Evolutionary conservation across 2,329 filamentous ascomycete species (phyloP), one percentile per base, ranked within the genome.

Genomic region (Ascochyta pisi): DNA sequence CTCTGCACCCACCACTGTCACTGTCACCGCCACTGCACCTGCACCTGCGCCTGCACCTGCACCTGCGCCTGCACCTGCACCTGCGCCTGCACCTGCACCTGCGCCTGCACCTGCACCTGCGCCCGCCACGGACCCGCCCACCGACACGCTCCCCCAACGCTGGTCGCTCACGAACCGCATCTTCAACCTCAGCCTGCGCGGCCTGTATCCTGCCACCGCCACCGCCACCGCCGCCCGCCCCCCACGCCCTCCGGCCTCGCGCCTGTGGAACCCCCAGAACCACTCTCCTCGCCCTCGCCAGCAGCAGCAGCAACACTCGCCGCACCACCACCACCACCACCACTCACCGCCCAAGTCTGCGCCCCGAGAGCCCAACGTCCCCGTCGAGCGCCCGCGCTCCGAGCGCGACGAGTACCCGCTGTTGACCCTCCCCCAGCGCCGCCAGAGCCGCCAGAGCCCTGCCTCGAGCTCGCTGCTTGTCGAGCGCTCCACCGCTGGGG

Each of bases 211-310:
- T 29, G 41, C 46, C 13, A 33, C 12, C 22, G 43, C 52, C 44
- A 50, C 58, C 37, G 50, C 59, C 48, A 57, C 27, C 27, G 27
- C 27, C 7, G 7, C 27, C 27, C 8, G 54, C 29, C 64, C 65
- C 27, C 72, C 70, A 19, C 73, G 73, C 47, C 64, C 74, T 29
- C 77, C 80, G 50, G 77, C 81, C 31, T 81, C 83, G 50, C 79
- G 83, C 54, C 80, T 87, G 58, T 85, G 84, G 76, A 86, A 86
- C 70, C 85, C 85, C 34, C 79, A 85, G 66, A 87, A 87, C 68
- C 81, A 84, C 74, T 83, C 85, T 43, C 85, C 84, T 37, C 82
- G 83, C 55, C 62, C 39, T 27, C 42, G 34, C 19, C 35, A 24
- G 8, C 29, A 22, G 56, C 67, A 62, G 53, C 67, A 74, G 80